Base-by-base conservation (phyloP, 371 early-diverging fungal species). In the Entomophthora muscae region DNA sequence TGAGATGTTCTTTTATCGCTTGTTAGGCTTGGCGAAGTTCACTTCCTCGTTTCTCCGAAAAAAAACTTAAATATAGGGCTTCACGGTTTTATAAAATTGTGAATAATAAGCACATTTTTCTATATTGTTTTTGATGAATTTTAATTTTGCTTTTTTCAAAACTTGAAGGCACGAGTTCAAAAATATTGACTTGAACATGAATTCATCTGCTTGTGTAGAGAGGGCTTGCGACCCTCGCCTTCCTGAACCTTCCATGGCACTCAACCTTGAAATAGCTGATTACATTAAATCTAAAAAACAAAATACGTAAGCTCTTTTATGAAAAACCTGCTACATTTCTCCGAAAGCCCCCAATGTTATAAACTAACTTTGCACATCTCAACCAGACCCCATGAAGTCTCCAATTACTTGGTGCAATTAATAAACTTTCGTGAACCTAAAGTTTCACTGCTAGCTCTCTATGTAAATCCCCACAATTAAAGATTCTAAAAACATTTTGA, bases 191-290 rank as follows among this genome's bases (percentile, higher is more conserved):
- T n/a, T n/a, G n/a, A n/a, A n/a, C n/a, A n/a, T n/a, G n/a, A n/a
- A 22, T 52, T 29, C 23, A 24, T 52, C 30, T 62, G 28, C 1
- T 24, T 17, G 3, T 62, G 5, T 70, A 86, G 89, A 85, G 62
- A 80, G 83, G 64, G 94, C 91, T 0, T 93, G 94, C 70, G 78
- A 80, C 66, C 78, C 85, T 0, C 75, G 79, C 27, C 76, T 79
- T 3, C 70, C 67, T 29, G 85, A 86, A 57, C 89, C 94, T 1
- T 90, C 92, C 73, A 67, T 93, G 62, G 79, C 84, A 17, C 76
- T 94, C 53, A 90, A 93, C 73, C 78, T 93, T 52, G 94, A 95
- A 73, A 90, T 96, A 55, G 88, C 90, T 71, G 97, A 94, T 68
- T 73, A 89, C 53, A 88, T 96, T 68, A 95, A 93, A 70, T 78